phyloP scores from a whole-genome alignment of 306 rosid genomes.

The Mucuna pruriens region DNA sequence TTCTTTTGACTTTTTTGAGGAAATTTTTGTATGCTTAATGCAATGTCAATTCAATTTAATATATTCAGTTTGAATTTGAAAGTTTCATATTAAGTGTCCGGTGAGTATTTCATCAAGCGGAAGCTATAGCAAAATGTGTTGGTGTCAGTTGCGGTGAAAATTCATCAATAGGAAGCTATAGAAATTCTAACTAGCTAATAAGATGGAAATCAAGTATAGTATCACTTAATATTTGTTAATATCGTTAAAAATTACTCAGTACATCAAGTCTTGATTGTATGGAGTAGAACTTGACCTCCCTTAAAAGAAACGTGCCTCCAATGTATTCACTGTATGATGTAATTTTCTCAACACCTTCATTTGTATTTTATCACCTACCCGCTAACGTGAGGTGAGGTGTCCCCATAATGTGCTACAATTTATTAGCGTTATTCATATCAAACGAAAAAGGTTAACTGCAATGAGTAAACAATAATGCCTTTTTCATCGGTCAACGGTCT shows the following conservation, averaged over 20 bases:
- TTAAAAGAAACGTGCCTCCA: background rate
- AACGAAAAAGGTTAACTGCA: background rate
- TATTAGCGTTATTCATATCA: background rate
- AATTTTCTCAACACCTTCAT: background rate
- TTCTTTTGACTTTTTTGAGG: background rate
- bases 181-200: background rate
- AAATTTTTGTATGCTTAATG: slow-evolving; percentile 8
- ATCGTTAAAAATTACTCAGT: background rate
- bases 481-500: background rate
- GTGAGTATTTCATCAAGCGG: slow-evolving; percentile 84
- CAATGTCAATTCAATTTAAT: background rate
- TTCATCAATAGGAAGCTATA: no score
- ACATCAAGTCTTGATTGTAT: background rate
- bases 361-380: background rate
- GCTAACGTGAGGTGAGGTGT: background rate
- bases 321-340: background rate
- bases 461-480: background rate
- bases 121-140: slow-evolving; percentile 94
- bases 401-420: background rate
- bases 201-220: background rate
- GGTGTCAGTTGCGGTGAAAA: no score
- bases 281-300: background rate
- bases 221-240: background rate
- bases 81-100: slow-evolving; percentile 56
- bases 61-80: slow-evolving; percentile 19